Conservation (phyloP, 371 early-diverging fungal genomes). For the Apophysomyces trapeziformis region DNA sequence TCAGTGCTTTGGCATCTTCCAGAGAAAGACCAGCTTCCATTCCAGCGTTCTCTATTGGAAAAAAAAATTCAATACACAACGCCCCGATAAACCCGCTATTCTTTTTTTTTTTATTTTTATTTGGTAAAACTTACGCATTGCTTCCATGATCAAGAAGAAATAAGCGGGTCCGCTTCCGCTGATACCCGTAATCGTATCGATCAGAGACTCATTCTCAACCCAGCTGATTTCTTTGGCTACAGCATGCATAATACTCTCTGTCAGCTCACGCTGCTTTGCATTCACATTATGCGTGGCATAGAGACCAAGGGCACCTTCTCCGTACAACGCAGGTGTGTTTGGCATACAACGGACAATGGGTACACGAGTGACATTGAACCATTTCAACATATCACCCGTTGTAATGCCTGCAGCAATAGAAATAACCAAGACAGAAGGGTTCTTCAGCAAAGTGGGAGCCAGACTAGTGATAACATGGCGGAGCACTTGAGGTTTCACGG, state of each 20-base stretch:
- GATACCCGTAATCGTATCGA: conserved; percentile 90
- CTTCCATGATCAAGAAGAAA: conserved; percentile 91
- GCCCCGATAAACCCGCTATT: no score
- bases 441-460: conserved; percentile 42
- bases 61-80: background rate
- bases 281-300: conserved; percentile 70
- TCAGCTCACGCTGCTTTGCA: conserved; percentile 61
- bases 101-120: no score
- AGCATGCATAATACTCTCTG: conserved; percentile 69
- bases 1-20: conserved; percentile 78
- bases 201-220: conserved; percentile 75
- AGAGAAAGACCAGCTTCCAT: conserved; percentile 76
- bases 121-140: conserved; percentile 59
- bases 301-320: conserved; percentile 88
- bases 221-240: conserved; percentile 81
- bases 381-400: conserved; percentile 70
- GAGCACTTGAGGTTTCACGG: conserved; percentile 91
- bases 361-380: conserved; percentile 60
- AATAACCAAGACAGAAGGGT: conserved; percentile 62
- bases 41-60: conserved; percentile 70
- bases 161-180: conserved; percentile 94
- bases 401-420: conserved; percentile 92
- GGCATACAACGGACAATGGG: conserved; percentile 91
- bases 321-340: conserved; percentile 90
- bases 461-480: conserved; percentile 66